Conservation (phyloP, 2,329 filamentous ascomycete species). For the Penicillium oxalicum region DNA sequence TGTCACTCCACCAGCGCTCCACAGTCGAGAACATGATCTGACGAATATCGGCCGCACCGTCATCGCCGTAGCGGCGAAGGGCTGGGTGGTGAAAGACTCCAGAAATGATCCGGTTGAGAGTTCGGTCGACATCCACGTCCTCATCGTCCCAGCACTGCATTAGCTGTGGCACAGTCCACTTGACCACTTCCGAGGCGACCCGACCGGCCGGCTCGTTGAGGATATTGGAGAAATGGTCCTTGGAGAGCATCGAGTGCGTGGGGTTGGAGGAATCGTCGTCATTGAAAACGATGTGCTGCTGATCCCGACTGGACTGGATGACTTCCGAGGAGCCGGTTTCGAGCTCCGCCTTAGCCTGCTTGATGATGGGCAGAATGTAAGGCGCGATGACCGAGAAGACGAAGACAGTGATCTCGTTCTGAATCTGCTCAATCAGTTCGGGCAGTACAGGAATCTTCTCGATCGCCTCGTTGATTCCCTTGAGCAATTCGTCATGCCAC, state of each 20-base stretch:
- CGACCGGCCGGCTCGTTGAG: conserved; percentile 85
- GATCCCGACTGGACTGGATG: conserved; percentile 73
- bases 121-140: conserved; percentile 59
- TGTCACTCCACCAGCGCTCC: conserved; percentile 72
- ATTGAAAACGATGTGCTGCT: conserved; percentile 81
- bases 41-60: conserved; percentile 67
- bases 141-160: conserved; percentile 85
- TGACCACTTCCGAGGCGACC: conserved; percentile 69
- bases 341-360: conserved; percentile 80
- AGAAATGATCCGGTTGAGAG: conserved; percentile 68
- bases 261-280: conserved; percentile 72
- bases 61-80: conserved; percentile 62
- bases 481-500: conserved; percentile 84
- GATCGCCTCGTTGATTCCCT: conserved; percentile 68
- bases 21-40: conserved; percentile 72
- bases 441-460: conserved; percentile 81
- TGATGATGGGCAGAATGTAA: conserved; percentile 77
- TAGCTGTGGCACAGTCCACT: conserved; percentile 83
- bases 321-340: conserved; percentile 80
- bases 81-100: conserved; percentile 88
- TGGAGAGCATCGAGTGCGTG: conserved; percentile 92
- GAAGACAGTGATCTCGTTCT: conserved; percentile 82
- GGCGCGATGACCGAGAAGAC: conserved; percentile 89
- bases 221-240: conserved; percentile 89
- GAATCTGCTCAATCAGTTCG: conserved; percentile 76